Base-by-base conservation (phyloP, 768 basidiomycete genomes). In the Trametes maxima region DNA sequence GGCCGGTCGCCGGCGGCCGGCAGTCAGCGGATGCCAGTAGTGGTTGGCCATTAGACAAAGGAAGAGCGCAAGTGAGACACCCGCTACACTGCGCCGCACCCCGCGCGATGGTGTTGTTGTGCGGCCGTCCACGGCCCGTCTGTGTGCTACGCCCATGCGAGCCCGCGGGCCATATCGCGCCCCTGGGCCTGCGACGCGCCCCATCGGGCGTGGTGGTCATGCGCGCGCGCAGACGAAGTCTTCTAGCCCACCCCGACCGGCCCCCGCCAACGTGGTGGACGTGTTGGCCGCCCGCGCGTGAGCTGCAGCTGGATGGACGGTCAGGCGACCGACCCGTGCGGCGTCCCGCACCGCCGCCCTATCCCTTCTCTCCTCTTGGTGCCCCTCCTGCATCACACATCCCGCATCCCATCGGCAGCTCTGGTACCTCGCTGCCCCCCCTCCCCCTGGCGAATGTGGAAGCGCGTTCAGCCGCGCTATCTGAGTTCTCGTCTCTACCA, bases 191-290 rank as follows among this genome's bases (percentile, higher is more conserved):
- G 42, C 53, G 14, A 10, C 25, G n/a, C 10, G 37, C 7, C 56
- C 21, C 36, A 16, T 14, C 22, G n/a, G 44, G 37, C 36, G 46
- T 37, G 22, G 44, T 21, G 54, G 54, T 55, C 54, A 55, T 21
- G 46, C 21, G 45, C 37, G 33, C 36, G 47, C 39, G 19, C 24
- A 37, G 24, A 47, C 56, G 45, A n/a, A 42, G 25, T 39, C 48
- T 58, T 58, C 57, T 58, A 44, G 57, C n/a, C 57, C 57, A 19
- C 57, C 33, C 39, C 16, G 43, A 6, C 35, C 21, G 43, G 22
- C 56, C 37, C 46, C 22, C 36, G 37, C 46, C 36, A 58, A 58
- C 57, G 57, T 58, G 48, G 39, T 43, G 40, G 28, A 22, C 40
- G 57, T 39, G 40, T 21, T 50, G 37, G 22, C 37, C 17, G 6